Evolutionary conservation across 495 filamentous ascomycete genomes (phyloP).

Genomic region (Bryoglossum gracile): DNA sequence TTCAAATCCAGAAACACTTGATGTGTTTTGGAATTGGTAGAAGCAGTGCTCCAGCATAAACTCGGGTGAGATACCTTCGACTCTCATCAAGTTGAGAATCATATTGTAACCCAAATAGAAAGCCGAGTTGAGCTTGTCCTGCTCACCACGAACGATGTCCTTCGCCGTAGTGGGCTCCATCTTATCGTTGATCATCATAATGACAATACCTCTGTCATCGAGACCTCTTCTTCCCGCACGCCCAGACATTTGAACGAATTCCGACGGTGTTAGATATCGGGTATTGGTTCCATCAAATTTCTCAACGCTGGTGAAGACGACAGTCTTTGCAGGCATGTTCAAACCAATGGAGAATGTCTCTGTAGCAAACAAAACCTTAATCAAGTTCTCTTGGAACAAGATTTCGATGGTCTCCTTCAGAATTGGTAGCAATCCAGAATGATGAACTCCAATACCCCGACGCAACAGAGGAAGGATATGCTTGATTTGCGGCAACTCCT

Average conservation of each 20-base stretch:
- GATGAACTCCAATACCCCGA: conserved; percentile 93
- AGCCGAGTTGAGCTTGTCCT: conserved; percentile 93
- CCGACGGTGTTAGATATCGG: conserved; percentile 86
- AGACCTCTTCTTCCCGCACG: conserved; percentile 93
- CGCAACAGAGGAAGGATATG: conserved; percentile 86
- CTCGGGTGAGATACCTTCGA: conserved; percentile 93
- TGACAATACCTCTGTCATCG: conserved; percentile 96
- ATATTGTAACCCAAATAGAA: conserved; percentile 99
- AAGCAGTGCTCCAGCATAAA: conserved; percentile 97
- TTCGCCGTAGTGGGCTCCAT: conserved; percentile 93
- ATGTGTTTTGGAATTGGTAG: conserved; percentile 94
- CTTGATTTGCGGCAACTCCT: conserved; percentile 75
- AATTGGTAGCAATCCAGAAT: conserved; percentile 91
- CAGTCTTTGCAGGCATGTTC: conserved; percentile 99
- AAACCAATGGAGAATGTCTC: conserved; percentile 98
- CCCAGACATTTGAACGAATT: conserved; percentile 98
- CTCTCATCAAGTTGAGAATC: conserved; percentile 91
- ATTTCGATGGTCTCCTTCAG: conserved; percentile 99
- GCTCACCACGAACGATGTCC: conserved; percentile 89
- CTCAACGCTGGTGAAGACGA: conserved; percentile 91
- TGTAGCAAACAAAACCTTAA: conserved; percentile 96
- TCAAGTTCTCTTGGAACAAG: conserved; percentile 93
- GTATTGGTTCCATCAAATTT: conserved; percentile 85
- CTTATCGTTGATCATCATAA: conserved; percentile 97
- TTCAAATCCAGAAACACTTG: conserved; percentile 74